Evolutionary conservation across 2,329 filamentous ascomycete genomes (phyloP).

Genomic region (Stachybotrys chlorohalonatus): DNA sequence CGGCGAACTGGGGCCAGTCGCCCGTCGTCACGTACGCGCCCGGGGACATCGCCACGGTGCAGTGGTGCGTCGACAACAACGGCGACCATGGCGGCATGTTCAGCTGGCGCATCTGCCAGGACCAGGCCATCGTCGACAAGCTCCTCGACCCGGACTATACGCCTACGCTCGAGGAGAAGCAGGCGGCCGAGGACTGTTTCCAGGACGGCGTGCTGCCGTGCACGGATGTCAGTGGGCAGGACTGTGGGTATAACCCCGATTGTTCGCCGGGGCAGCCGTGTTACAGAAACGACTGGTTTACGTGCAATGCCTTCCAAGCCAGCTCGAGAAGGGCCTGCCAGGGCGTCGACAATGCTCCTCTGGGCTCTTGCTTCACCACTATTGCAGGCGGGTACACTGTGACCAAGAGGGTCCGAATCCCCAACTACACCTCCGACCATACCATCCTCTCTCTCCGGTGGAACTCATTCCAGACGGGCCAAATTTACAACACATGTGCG

Average conservation of each 20-base stretch:
- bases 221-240: conserved; percentile 39
- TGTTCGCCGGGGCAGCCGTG: conserved; percentile 33
- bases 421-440: conserved; percentile 37
- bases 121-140: conserved; percentile 40
- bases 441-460: conserved; percentile 43
- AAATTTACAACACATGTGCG: conserved; percentile 44
- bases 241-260: conserved; percentile 38
- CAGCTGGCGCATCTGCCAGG: conserved; percentile 42
- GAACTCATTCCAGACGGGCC: conserved; percentile 45
- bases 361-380: conserved; percentile 38
- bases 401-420: conserved; percentile 40
- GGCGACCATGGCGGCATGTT: conserved; percentile 50
- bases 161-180: conserved; percentile 41
- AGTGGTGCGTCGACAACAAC: conserved; percentile 49
- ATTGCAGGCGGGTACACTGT: conserved; percentile 46
- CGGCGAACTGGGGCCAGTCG: conserved; percentile 30
- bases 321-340: conserved; percentile 27
- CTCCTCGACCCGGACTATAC: conserved; percentile 36
- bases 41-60: conserved; percentile 36
- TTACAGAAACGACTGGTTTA: conserved; percentile 45
- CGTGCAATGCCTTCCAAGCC: conserved; percentile 33
- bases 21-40: conserved; percentile 34
- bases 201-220: conserved; percentile 35
- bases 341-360: conserved; percentile 33
- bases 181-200: conserved; percentile 44